phyloP scores from a whole-genome alignment of 2,329 filamentous ascomycete species.

The Xylaria polymorpha region DNA sequence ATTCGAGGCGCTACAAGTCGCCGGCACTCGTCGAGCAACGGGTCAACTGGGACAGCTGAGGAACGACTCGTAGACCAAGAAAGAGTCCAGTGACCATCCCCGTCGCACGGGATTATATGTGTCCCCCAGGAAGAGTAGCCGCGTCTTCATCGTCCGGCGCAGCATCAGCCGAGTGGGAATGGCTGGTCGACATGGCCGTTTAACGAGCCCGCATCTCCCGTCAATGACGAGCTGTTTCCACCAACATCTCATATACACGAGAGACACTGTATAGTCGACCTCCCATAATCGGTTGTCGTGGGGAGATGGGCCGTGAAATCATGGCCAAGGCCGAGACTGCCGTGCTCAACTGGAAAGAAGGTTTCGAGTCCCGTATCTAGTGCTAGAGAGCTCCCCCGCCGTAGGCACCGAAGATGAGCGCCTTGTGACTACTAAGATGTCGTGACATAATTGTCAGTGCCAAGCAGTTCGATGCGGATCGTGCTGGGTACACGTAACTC shows the following conservation, averaged over 20 bases:
- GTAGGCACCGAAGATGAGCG: constrained; percentile 1
- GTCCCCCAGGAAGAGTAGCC: not conserved
- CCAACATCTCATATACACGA: not conserved
- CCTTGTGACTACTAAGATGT: constrained; percentile 15
- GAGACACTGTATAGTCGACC: not conserved
- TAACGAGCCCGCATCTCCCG: constrained; percentile 1
- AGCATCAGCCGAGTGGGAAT: constrained; percentile 13
- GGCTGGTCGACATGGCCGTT: not conserved
- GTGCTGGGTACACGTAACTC: constrained; percentile 26
- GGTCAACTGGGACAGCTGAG: constrained; percentile 19
- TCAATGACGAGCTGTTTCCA: constrained; percentile 2
- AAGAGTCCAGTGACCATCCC: not conserved
- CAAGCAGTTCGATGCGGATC: constrained; percentile 23
- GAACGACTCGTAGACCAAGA: not conserved
- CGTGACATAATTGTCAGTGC: constrained; percentile 19
- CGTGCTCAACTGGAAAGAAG: constrained; percentile 8
- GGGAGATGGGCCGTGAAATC: constrained; percentile 13
- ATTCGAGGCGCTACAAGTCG: constrained; percentile 27
- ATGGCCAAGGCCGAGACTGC: constrained; percentile 7
- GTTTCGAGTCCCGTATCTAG: constrained; percentile 11
- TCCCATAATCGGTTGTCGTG: not conserved
- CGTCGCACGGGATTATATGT: constrained; percentile 13
- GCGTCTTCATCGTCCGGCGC: constrained; percentile 1
- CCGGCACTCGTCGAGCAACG: constrained; percentile 5
- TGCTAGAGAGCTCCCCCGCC: constrained; percentile 3